These are phyloP conservation scores for Microbotryum violaceum DNA, from an alignment of 1,284 basidiomycete genomes.

Conservation along the genomic window DNA sequence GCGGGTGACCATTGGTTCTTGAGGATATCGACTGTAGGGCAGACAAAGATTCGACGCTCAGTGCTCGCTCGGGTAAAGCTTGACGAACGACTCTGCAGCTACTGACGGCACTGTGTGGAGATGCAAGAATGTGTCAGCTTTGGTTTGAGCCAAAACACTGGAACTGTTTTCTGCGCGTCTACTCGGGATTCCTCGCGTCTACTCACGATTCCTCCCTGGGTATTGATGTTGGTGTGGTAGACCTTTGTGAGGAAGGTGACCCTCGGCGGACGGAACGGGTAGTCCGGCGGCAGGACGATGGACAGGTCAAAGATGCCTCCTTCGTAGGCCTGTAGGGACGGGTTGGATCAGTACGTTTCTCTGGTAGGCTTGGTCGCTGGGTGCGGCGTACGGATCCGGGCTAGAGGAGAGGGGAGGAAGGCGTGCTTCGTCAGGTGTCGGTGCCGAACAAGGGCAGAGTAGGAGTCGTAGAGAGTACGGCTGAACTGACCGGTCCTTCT, in stretches of 20 bases:
- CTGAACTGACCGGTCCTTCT: background rate
- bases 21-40: slow-evolving; percentile 31
- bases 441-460: background rate
- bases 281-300: slow-evolving; percentile 65
- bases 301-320: slow-evolving; percentile 73
- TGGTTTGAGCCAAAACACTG: too few species aligned
- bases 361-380: background rate
- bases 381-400: too few species aligned
- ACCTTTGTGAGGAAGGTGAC: slow-evolving; percentile 91
- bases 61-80: background rate
- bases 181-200: slow-evolving; percentile 57
- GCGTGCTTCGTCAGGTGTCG: background rate
- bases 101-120: slow-evolving; percentile 39
- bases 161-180: too few species aligned
- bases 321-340: slow-evolving; percentile 58
- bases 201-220: slow-evolving; percentile 74
- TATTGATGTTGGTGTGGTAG: slow-evolving; percentile 87
- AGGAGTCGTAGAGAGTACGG: background rate
- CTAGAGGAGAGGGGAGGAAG: background rate
- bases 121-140: slow-evolving; percentile 21
- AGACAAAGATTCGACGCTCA: background rate
- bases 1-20: slow-evolving; percentile 79
- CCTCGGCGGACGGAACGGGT: slow-evolving; percentile 98
- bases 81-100: slow-evolving; percentile 38
- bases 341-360: too few species aligned